Percentiles rank a stretch among this genome's conserved stretches.
These are phyloP conservation scores for Terana coerulea DNA, from an alignment of 768 basidiomycete species.

Conservation along the genomic window DNA sequence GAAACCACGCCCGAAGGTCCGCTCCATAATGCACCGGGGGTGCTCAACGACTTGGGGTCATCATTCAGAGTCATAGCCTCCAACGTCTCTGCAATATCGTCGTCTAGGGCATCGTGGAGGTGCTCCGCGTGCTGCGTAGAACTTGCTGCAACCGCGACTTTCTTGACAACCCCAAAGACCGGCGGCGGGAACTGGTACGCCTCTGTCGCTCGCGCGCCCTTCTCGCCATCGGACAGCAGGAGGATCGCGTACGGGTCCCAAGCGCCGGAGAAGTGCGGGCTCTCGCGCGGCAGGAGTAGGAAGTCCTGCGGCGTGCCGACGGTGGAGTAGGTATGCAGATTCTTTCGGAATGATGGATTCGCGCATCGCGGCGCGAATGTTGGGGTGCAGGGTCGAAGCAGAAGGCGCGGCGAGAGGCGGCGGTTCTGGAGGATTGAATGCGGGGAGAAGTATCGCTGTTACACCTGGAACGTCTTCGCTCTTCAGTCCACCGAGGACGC, in stretches of 20 bases:
- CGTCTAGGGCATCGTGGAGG: constrained; percentile 21
- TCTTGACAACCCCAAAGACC: constrained; percentile 17
- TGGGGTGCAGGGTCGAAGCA: constrained; percentile 27
- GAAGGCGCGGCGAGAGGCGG: constrained; percentile 30
- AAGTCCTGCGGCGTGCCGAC: constrained; percentile 71
- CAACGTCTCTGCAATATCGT: constrained; percentile 41
- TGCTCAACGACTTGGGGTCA: constrained; percentile 33
- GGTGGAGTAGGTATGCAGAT: constrained; percentile 56
- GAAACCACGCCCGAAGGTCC: constrained; percentile 37
- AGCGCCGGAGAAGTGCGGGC: constrained; percentile 62
- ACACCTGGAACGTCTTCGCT: constrained; percentile 53
- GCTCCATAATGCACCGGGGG: constrained; percentile 36
- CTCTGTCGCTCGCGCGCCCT: constrained; percentile 48
- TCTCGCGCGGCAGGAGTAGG: constrained; percentile 64
- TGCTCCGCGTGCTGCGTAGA: not conserved
- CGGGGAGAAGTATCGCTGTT: constrained; percentile 64
- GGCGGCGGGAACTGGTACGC: constrained; percentile 74
- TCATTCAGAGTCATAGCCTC: constrained; percentile 33
- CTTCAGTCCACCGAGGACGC: constrained; percentile 75
- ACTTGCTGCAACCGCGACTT: not conserved
- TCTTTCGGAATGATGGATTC: constrained; percentile 47
- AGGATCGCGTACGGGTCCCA: constrained; percentile 71
- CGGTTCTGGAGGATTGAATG: constrained; percentile 52
- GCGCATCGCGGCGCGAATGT: constrained; percentile 60
- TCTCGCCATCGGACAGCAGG: constrained; percentile 49